Conservation (phyloP, 371 early-diverging fungal species). For the Mucor velutinosus region DNA sequence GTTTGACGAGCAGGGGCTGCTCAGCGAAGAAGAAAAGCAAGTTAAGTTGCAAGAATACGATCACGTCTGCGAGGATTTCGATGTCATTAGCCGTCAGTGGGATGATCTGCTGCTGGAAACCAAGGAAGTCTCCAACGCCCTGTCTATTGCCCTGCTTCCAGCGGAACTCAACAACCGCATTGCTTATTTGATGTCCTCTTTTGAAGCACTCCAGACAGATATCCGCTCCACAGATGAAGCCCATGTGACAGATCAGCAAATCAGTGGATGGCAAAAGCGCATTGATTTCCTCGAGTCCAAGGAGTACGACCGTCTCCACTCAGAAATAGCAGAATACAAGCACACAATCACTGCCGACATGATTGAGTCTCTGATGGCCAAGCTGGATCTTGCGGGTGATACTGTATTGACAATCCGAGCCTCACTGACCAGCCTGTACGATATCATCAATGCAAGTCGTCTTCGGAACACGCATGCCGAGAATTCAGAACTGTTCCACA, state of each 20-base stretch:
- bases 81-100: slow-evolving; percentile 29
- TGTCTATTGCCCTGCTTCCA: slow-evolving; percentile 30
- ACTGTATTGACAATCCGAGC: slow-evolving; percentile 32
- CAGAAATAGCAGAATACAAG: slow-evolving; percentile 13
- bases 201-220: slow-evolving; percentile 18
- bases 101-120: slow-evolving; percentile 28
- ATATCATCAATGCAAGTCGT: slow-evolving; percentile 42
- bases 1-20: slow-evolving; percentile 25
- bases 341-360: slow-evolving; percentile 19
- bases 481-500: slow-evolving; percentile 26
- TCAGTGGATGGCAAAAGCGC: slow-evolving; percentile 43
- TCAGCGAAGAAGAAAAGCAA: slow-evolving; percentile 23
- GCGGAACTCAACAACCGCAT: slow-evolving; percentile 34
- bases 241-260: slow-evolving; percentile 29
- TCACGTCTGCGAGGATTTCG: slow-evolving; percentile 12
- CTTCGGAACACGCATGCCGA: slow-evolving; percentile 45
- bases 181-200: slow-evolving; percentile 18
- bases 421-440: slow-evolving; percentile 35
- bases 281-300: slow-evolving; percentile 36
- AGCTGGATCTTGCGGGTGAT: slow-evolving; percentile 38
- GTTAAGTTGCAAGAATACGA: slow-evolving; percentile 22
- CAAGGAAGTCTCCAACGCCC: slow-evolving; percentile 13
- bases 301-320: slow-evolving; percentile 31
- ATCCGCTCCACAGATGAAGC: slow-evolving; percentile 23
- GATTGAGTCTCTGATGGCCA: slow-evolving; percentile 18